A percentile compares a stretch with the other conserved stretches of the same genome.
These are phyloP conservation scores for Abelmoschus esculentus DNA, from an alignment of 345 rosid genomes.

Conservation along the genomic window DNA sequence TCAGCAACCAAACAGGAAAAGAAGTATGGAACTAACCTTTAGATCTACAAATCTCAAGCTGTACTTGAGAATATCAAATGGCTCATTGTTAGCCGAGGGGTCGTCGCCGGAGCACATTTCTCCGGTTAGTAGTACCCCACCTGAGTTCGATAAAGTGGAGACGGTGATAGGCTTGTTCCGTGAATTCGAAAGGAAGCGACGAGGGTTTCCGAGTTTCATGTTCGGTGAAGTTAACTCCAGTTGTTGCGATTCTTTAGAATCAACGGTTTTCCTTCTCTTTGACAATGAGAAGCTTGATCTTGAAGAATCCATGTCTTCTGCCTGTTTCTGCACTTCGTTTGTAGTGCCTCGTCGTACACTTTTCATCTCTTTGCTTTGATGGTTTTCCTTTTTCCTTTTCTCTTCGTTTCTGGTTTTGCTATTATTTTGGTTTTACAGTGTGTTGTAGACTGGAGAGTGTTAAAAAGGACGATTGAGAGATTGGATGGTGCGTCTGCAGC, in stretches of 20 bases:
- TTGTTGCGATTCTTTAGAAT: slow-evolving; percentile 5
- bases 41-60: slow-evolving; percentile 33
- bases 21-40: slow-evolving; percentile 28
- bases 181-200: not conserved
- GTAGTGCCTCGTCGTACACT: slow-evolving; percentile 16
- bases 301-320: slow-evolving; percentile 28
- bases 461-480: not conserved
- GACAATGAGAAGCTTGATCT: slow-evolving; percentile 20
- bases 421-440: not conserved
- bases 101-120: slow-evolving; percentile 18
- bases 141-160: slow-evolving; percentile 12
- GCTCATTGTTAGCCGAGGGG: slow-evolving; percentile 19
- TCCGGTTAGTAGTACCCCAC: slow-evolving; percentile 9
- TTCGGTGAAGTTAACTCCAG: slow-evolving; percentile 8
- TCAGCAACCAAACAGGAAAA: slow-evolving; percentile 9
- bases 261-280: slow-evolving; percentile 26
- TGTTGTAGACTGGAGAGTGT: slow-evolving; percentile 2
- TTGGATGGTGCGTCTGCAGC: not conserved
- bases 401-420: slow-evolving; percentile 19
- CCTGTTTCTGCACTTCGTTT: slow-evolving; percentile 24
- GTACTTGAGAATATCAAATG: slow-evolving; percentile 29
- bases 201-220: slow-evolving; percentile 9
- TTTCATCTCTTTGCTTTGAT: slow-evolving; percentile 21
- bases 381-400: not conserved
- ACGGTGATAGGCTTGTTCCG: slow-evolving; percentile 5